A percentile compares a stretch with the other conserved stretches of the same genome.
Evolutionary conservation across 2,329 filamentous ascomycete genomes (phyloP).

Genomic region (Ophiostoma quercus): DNA sequence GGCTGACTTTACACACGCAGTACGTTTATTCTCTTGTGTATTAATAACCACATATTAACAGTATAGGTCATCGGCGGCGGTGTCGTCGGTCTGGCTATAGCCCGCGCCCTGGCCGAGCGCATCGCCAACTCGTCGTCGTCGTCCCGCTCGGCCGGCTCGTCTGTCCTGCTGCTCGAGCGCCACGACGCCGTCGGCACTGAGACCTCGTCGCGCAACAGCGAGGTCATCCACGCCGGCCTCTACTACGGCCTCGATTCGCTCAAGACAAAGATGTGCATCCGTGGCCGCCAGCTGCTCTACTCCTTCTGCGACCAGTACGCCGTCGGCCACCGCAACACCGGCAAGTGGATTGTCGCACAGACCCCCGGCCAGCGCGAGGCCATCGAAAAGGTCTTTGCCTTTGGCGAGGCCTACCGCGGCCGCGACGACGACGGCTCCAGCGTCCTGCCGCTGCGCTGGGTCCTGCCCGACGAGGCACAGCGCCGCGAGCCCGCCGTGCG

Average conservation of each 20-base stretch:
- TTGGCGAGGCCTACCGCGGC: constrained; percentile 38
- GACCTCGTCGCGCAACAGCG: constrained; percentile 84
- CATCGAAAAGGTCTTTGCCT: constrained; percentile 47
- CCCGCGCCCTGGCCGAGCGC: constrained; percentile 58
- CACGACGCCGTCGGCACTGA: constrained; percentile 73
- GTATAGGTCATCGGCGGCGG: constrained; percentile 53
- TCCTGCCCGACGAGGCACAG: constrained; percentile 57
- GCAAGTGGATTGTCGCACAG: constrained; percentile 96
- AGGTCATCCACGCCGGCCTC: constrained; percentile 93
- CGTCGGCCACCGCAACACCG: constrained; percentile 68
- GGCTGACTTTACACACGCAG: constrained; percentile 24
- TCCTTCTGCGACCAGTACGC: constrained; percentile 61
- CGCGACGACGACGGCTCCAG: constrained; percentile 30
- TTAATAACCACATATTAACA: not conserved
- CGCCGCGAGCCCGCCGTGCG: constrained; percentile 68
- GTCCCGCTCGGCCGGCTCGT: constrained; percentile 39
- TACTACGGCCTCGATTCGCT: constrained; percentile 76
- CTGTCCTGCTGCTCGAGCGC: constrained; percentile 75
- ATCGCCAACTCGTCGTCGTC: not conserved
- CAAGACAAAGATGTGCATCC: constrained; percentile 78
- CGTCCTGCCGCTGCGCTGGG: constrained; percentile 60
- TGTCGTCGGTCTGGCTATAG: constrained; percentile 74
- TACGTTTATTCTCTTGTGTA: not conserved
- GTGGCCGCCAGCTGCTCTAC: constrained; percentile 73
- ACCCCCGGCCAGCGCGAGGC: constrained; percentile 62